Percentiles rank a stretch among this genome's conserved stretches.
Evolutionary conservation across 805 yeast species (phyloP).

Genomic region (Candida nanaspora): DNA sequence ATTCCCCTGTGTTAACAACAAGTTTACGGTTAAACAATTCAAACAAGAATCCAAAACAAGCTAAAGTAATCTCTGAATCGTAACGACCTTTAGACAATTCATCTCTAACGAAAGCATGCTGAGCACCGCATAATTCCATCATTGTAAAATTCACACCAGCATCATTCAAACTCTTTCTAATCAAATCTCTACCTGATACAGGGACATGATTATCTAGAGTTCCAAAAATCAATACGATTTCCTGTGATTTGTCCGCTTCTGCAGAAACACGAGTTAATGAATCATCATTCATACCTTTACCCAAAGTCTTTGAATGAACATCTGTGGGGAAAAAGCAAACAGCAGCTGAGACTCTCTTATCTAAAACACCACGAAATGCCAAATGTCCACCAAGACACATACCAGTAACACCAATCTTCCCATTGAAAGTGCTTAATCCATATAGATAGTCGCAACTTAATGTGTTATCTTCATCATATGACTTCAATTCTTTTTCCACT

Average conservation of each 20-base stretch:
- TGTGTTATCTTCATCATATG: constrained; percentile 70
- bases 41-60: constrained; percentile 58
- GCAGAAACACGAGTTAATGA: constrained; percentile 45
- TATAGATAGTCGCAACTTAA: constrained; percentile 57
- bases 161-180: constrained; percentile 52
- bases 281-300: constrained; percentile 58
- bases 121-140: constrained; percentile 71
- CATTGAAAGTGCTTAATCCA: constrained; percentile 55
- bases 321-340: constrained; percentile 80
- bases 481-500: constrained; percentile 54
- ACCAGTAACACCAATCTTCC: constrained; percentile 74
- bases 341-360: constrained; percentile 55
- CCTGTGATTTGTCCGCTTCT: constrained; percentile 49
- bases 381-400: constrained; percentile 86
- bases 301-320: constrained; percentile 62
- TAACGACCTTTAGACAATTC: constrained; percentile 75
- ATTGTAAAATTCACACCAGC: constrained; percentile 59
- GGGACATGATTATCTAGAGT: constrained; percentile 78
- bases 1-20: constrained; percentile 59
- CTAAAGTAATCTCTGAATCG: constrained; percentile 67
- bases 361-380: constrained; percentile 65
- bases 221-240: constrained; percentile 65
- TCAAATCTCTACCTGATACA: constrained; percentile 66
- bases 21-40: constrained; percentile 68
- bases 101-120: constrained; percentile 78